Evolutionary conservation across 2,329 filamentous ascomycete species (phyloP).

Genomic region (Aspergillus sp.): DNA sequence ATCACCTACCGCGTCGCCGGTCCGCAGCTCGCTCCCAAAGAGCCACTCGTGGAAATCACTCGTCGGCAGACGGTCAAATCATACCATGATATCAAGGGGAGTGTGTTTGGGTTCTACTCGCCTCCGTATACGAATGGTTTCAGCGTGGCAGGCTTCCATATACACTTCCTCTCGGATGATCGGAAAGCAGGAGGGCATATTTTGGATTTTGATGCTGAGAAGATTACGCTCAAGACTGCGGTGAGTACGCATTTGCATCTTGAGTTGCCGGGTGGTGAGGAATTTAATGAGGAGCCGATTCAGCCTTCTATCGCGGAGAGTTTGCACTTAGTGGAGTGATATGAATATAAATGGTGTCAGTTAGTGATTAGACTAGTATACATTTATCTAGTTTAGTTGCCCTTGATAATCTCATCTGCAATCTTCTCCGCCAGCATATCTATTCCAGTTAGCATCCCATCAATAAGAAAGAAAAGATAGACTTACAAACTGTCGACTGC

Average conservation of each 20-base stretch:
- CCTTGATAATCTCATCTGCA: slow-evolving; percentile 11
- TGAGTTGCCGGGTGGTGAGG: slow-evolving; percentile 34
- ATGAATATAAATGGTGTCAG: too few species aligned
- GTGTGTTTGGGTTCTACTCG: slow-evolving; percentile 40
- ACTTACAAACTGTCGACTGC: slow-evolving; percentile 28
- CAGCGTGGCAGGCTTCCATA: slow-evolving; percentile 37
- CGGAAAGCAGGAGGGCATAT: slow-evolving; percentile 31
- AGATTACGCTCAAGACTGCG: slow-evolving; percentile 32
- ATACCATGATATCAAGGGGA: slow-evolving; percentile 31
- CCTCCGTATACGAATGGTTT: slow-evolving; percentile 37
- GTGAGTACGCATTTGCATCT: slow-evolving; percentile 34
- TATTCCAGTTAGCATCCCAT: slow-evolving; percentile 4
- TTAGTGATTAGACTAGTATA: too few species aligned
- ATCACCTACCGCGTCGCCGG: slow-evolving; percentile 5
- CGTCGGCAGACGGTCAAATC: slow-evolving; percentile 25
- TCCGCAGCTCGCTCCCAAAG: neutral
- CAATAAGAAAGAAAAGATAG: neutral
- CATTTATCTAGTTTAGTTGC: too few species aligned
- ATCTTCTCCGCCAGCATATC: slow-evolving; percentile 37
- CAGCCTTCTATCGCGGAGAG: slow-evolving; percentile 5
- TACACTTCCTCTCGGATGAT: slow-evolving; percentile 37
- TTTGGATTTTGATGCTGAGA: slow-evolving; percentile 20
- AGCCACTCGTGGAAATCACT: slow-evolving; percentile 10
- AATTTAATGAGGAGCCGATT: slow-evolving; percentile 33
- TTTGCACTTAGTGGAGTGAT: too few species aligned